These are phyloP conservation scores for Anisodus acutangulus DNA, from an alignment of 257 asterid genomes.

Conservation along the genomic window DNA sequence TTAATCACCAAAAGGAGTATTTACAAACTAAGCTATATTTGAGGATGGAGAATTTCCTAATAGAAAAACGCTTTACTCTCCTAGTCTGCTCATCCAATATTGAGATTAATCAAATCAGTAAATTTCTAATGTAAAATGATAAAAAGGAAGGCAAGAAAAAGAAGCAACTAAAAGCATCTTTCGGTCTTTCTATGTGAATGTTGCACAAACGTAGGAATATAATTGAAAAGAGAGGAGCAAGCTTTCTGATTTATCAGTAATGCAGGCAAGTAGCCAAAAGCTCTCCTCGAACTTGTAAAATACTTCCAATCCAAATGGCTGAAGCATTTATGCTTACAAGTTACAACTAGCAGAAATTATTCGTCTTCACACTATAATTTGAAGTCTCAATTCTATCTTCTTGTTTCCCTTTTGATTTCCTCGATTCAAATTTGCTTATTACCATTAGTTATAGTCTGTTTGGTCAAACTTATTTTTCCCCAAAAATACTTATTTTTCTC, in stretches of 20 bases:
- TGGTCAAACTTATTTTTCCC: no score
- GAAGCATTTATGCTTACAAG: not conserved
- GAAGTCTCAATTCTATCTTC: not conserved
- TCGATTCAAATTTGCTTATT: not conserved
- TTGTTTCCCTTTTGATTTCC: not conserved
- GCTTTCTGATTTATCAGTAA: not conserved
- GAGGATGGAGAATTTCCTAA: not conserved
- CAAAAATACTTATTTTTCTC: no score
- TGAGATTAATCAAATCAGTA: no score
- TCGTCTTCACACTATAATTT: not conserved
- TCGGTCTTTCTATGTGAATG: conserved; percentile 7
- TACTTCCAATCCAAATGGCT: not conserved
- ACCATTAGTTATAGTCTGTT: not conserved
- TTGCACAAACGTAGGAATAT: not conserved
- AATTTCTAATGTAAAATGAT: no score
- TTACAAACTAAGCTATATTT: no score
- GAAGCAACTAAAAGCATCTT: not conserved
- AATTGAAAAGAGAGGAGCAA: not conserved
- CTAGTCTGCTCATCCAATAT: no score
- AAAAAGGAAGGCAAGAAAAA: no score
- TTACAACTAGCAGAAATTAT: not conserved
- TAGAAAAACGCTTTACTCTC: not conserved
- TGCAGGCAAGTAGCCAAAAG: not conserved
- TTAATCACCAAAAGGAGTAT: no score
- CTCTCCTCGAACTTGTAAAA: not conserved